Evolutionary conservation across 2,329 filamentous ascomycete species (phyloP).

Genomic region (Phyllosticta citrichinensis): DNA sequence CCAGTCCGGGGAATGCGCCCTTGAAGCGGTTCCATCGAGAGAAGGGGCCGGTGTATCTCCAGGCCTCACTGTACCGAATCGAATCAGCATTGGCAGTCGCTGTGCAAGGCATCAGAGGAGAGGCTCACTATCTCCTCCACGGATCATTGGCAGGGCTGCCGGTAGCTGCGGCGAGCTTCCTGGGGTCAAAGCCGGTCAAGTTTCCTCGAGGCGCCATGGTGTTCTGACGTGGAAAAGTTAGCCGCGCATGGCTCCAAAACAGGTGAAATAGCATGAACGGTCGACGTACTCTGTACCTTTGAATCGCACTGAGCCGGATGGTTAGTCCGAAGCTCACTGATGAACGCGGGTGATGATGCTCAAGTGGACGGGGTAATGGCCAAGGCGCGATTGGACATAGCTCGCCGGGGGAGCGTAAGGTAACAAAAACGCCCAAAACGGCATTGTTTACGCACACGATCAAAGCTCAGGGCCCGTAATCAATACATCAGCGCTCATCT

Average conservation of each 20-base stretch:
- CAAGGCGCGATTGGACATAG: neutral
- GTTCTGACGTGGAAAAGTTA: constrained; percentile 14
- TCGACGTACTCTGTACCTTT: neutral
- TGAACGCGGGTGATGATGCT: neutral
- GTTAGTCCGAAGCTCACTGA: neutral
- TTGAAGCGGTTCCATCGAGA: constrained; percentile 83
- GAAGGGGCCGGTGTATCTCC: constrained; percentile 87
- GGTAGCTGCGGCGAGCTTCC: constrained; percentile 64
- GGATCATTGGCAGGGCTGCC: constrained; percentile 51
- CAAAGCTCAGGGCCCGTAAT: neutral
- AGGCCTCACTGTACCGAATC: constrained; percentile 61
- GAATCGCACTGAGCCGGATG: neutral
- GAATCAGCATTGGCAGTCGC: neutral
- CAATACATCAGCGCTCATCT: neutral
- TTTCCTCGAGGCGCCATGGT: constrained; percentile 51
- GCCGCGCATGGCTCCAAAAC: neutral
- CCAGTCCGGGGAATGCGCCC: constrained; percentile 76
- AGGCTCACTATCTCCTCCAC: constrained; percentile 50
- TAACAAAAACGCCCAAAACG: neutral
- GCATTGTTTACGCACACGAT: neutral
- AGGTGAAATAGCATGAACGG: neutral
- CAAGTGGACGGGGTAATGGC: neutral
- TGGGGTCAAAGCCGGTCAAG: constrained; percentile 87
- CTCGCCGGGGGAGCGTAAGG: neutral
- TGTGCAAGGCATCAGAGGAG: neutral